Conservation (phyloP, 495 filamentous ascomycete genomes). For the Copromyces sp. region DNA sequence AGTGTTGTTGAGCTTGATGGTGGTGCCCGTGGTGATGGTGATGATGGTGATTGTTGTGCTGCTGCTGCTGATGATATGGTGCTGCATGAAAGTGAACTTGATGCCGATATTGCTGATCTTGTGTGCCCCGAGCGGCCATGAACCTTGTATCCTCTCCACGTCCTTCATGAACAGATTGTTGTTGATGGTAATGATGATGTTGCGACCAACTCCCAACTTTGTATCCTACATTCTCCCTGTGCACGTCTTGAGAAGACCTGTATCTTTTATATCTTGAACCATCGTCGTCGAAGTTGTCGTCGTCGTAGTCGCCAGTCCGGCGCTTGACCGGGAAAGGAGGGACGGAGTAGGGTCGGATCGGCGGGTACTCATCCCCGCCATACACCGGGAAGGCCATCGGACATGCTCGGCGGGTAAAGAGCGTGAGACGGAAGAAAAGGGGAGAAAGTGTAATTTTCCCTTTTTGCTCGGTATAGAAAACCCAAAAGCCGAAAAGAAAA, state of each 20-base stretch:
- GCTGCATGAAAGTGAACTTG: neutral
- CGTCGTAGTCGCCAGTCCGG: slow-evolving; percentile 12
- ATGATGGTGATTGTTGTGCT: neutral
- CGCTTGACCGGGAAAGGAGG: slow-evolving; percentile 18
- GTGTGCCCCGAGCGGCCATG: neutral
- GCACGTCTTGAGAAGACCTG: neutral
- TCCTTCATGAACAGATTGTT: neutral
- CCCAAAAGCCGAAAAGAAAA: neutral
- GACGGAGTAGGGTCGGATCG: slow-evolving; percentile 8
- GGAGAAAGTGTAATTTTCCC: neutral
- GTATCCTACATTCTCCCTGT: neutral
- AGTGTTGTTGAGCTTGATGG: slow-evolving; percentile 1
- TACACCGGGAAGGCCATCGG: slow-evolving; percentile 22
- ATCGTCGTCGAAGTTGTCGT: slow-evolving; percentile 5
- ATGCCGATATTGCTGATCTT: neutral
- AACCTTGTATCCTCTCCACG: neutral
- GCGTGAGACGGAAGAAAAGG: neutral
- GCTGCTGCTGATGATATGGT: neutral
- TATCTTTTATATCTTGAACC: slow-evolving; percentile 10
- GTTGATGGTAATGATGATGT: neutral
- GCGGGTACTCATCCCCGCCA: slow-evolving; percentile 24
- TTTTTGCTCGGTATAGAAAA: neutral
- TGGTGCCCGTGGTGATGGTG: slow-evolving; percentile 1
- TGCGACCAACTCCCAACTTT: neutral
- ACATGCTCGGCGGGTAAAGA: slow-evolving; percentile 18